Evolutionary conservation across 768 basidiomycete species (phyloP).

Genomic region (Scleroderma citrinum): DNA sequence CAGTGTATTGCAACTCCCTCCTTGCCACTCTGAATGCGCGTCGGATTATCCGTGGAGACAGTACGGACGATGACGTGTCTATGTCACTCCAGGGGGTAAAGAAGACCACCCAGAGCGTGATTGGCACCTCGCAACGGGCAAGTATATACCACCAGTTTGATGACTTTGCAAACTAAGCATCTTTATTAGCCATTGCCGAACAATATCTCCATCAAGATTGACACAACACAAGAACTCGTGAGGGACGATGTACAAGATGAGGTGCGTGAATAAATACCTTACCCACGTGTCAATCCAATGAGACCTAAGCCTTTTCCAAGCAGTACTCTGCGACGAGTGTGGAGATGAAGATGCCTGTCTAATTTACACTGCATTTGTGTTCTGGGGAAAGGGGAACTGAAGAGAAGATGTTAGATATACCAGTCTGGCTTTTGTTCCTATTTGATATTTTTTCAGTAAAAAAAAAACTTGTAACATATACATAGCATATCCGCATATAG

Average conservation of each 20-base stretch:
- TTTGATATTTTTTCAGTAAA: too few relatives aligned
- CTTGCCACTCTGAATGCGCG: conserved; percentile 55
- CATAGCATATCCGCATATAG: not conserved
- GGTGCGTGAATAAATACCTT: not conserved
- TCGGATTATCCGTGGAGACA: conserved; percentile 34
- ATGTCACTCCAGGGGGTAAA: conserved; percentile 24
- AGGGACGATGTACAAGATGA: conserved; percentile 30
- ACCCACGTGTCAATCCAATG: not conserved
- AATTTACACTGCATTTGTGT: not conserved
- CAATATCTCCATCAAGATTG: conserved; percentile 60
- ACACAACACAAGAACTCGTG: conserved; percentile 50
- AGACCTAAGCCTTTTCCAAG: not conserved
- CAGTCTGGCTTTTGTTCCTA: not conserved
- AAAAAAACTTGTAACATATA: not conserved
- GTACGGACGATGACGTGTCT: conserved; percentile 6
- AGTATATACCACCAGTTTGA: not conserved
- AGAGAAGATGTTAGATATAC: not conserved
- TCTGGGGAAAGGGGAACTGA: not conserved
- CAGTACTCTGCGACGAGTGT: conserved; percentile 17
- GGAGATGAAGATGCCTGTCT: conserved; percentile 15
- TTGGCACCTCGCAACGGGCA: conserved; percentile 10
- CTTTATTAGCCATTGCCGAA: conserved; percentile 25
- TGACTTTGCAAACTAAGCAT: not conserved
- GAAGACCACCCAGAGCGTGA: conserved; percentile 13
- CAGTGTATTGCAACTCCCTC: conserved; percentile 59